These are phyloP conservation scores for Inga oerstediana DNA, from an alignment of 306 rosid genomes.

Conservation along the genomic window DNA sequence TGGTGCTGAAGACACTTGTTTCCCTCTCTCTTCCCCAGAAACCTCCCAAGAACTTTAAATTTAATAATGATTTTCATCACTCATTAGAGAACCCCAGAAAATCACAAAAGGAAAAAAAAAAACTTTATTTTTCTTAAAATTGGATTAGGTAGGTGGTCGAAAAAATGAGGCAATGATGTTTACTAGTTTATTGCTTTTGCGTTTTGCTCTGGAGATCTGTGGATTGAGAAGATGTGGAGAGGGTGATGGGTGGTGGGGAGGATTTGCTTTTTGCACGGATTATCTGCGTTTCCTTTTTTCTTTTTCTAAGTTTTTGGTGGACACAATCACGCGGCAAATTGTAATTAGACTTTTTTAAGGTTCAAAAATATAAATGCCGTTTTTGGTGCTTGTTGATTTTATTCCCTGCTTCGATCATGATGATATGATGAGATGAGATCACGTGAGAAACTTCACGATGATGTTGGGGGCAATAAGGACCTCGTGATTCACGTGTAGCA, in stretches of 20 bases:
- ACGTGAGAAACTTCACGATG: not conserved
- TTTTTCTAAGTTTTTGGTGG: not conserved
- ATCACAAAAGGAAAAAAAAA: not conserved
- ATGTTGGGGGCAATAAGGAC: not conserved
- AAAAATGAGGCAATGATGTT: not conserved
- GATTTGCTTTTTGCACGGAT: slow-evolving; percentile 41
- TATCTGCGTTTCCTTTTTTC: not conserved
- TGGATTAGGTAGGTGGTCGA: not conserved
- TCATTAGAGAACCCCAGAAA: not conserved
- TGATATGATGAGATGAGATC: not conserved
- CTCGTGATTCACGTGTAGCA: slow-evolving; percentile 36
- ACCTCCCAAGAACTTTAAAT: slow-evolving; percentile 47
- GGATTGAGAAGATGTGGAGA: not conserved
- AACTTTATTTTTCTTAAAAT: not conserved
- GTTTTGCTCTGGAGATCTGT: slow-evolving; percentile 3
- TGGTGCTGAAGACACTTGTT: slow-evolving; percentile 93
- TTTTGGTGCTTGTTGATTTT: not conserved
- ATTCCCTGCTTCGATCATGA: not conserved
- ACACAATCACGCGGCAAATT: slow-evolving; percentile 40
- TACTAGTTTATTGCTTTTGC: not conserved
- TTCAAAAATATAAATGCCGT: slow-evolving; percentile 25
- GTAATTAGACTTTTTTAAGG: slow-evolving; percentile 33
- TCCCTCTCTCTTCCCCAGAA: slow-evolving; percentile 63
- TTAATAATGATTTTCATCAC: not conserved
- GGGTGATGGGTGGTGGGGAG: not conserved